Base-by-base conservation (phyloP, 106 monocot species). In the Cymbidium sinense region DNA sequence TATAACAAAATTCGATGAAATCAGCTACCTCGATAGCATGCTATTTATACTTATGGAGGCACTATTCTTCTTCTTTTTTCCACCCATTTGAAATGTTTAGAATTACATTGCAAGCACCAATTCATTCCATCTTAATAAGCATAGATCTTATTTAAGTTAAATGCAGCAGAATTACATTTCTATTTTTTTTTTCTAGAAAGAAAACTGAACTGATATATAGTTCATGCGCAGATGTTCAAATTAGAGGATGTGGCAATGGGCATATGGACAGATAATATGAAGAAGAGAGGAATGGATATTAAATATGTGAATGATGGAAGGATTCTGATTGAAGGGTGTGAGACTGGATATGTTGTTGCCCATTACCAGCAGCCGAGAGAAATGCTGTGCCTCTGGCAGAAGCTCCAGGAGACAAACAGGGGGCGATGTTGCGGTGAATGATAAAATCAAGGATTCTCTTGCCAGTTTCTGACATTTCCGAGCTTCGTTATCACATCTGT, bases 231-330 rank as follows among this genome's bases (percentile, higher is more conserved):
- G 96, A 90, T 98, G 94, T 98, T 98, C 87, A 98, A 90, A 77
- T 81, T 98, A 74, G 96, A 98, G 77, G 96, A 98, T 86, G 96
- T 98, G 8, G 94, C 96, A 51, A 98, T 98, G 96, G 96, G 96
- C 11, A 93, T 98, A 72, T 95, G 92, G 95, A 81, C 94, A 51
- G 77, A 84, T 21, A 83, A 94, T 23, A 86, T 94, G 89, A 82
- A 83, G 77, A 92, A 89, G 64, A 74, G 78, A 52, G 96, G 96
- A 1, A 79, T 83, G 71, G 50, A 78, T 30, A 78, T 98, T 10
- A 85, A 80, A 50, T 98, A 98, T 70, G 87, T 78, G 50, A 87
- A 84, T 27, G 94, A 94, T 4, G 86, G 67, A 30, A 90, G 98
- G 77, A 83, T 98, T 41, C 77, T 83, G 55, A 75, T 23, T 20